A percentile compares a stretch with the other conserved stretches of the same genome.
Evolutionary conservation across 2,329 filamentous ascomycete genomes (phyloP).

Genomic region (Hymenotorrendiella dingleyae): DNA sequence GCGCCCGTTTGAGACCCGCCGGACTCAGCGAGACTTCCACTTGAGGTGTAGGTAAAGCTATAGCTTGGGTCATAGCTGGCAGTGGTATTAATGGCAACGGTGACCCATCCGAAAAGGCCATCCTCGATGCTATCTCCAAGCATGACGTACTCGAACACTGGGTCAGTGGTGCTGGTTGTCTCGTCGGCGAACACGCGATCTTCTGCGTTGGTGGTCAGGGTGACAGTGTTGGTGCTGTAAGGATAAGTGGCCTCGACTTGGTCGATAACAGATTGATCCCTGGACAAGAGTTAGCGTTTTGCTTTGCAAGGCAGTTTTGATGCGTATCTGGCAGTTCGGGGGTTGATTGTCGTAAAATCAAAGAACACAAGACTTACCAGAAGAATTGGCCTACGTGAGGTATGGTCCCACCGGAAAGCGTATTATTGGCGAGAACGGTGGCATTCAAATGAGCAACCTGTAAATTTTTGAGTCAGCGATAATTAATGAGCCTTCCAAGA

Average conservation of each 20-base stretch:
- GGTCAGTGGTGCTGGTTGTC: constrained; percentile 41
- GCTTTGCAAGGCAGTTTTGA: no score
- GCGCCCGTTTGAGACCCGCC: background rate
- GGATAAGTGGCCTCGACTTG: constrained; percentile 44
- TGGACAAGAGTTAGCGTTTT: constrained; percentile 52
- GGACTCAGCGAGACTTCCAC: background rate
- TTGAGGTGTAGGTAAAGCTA: background rate
- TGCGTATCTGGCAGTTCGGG: no score
- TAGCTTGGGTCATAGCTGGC: constrained; percentile 1
- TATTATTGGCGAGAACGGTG: constrained; percentile 2
- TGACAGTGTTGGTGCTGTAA: constrained; percentile 41
- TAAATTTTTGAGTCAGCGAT: no score
- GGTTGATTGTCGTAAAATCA: no score
- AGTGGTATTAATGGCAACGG: constrained; percentile 2
- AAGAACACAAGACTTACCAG: no score
- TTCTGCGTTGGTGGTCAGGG: constrained; percentile 41
- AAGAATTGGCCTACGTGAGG: constrained; percentile 1
- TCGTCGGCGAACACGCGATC: constrained; percentile 42
- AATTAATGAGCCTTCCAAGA: no score
- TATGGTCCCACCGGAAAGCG: background rate
- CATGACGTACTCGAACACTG: constrained; percentile 50
- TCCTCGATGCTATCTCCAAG: background rate
- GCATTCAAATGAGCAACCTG: constrained; percentile 1
- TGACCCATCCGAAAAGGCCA: constrained; percentile 6
- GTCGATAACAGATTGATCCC: constrained; percentile 51